Base-by-base conservation (phyloP, 768 basidiomycete species). In the Lactarius hatsudake region DNA sequence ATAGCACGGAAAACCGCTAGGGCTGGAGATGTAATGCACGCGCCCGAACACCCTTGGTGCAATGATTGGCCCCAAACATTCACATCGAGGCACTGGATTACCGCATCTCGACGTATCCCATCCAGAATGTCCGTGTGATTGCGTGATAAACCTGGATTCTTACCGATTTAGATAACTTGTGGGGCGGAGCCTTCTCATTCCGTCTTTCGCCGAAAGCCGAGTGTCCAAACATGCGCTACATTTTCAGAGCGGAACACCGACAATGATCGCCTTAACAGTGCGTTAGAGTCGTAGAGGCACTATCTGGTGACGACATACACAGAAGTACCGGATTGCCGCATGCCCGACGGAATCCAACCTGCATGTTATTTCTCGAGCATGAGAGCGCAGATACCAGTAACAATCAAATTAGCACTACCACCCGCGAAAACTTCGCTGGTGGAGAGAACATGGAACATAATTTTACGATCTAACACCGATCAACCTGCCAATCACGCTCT, bases 1-100 rank as follows among this genome's bases (percentile, higher is more conserved):
- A 67, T 62, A 51, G 34, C 5, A 13, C 66, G 66, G 66, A 63
- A 63, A 63, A 8, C 66, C 36, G 32, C 56, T 28, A 34, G 34
- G 17, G 1, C 17, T 32, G n/a, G 32, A 20, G n/a, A 0, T 15
- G 34, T n/a, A 20, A 5, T 64, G 58, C 48, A 42, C 28, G 57
- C 45, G 18, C 36, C 63, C 45, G 63, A 63, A 59, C 32, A 38
- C 20, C 26, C 15, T 26, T 53, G 45, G 15, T n/a, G 28, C 23
- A n/a, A 53, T 63, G 45, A 36, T 28, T 23, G 26, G 38, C 51
- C 61, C 61, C 65, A 61, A 66, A 36, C 43, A 48, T 38, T 57
- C 45, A 23, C 23, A 26, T 36, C 38, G 54, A 45, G 57, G 45
- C 51, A 53, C 23, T 53, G 51, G 23, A 53, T 26, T 53, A 53